Base-by-base conservation (phyloP, 495 filamentous ascomycete species). In the Penicillium cinerascens region DNA sequence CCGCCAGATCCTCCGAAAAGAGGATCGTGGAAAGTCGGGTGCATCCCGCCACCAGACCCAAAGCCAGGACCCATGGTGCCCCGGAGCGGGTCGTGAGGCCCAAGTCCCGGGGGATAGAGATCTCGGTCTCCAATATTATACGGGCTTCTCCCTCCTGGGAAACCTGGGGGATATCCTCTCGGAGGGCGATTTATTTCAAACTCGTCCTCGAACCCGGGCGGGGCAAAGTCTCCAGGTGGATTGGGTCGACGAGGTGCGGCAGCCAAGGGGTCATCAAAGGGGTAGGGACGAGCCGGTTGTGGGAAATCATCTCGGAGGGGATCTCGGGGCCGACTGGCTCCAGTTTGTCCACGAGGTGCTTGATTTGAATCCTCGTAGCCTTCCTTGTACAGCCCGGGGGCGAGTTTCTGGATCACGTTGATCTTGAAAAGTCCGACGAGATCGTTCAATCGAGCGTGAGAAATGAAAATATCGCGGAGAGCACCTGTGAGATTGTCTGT, bases 11-110 rank as follows among this genome's bases (percentile, higher is more conserved):
- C 89, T 33, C 79, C 81, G 66, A 97, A 97, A 59, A 97, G 67
- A 23, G 89, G 91, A 67, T 97, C 93, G 61, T 97, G 90, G 60
- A 95, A 92, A 0, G 90, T 95, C 0, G 93, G 93, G 70, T 97
- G 88, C 93, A 97, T 97, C 2, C 93, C 93, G 38, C 85, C 80
- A 1, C 82, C 82, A 27, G 72, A 70, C 15, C 77, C 76, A 27
- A 75, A 64, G 2, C 82, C 72, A 49, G 78, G 78, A 10, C 79
- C 78, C 51, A 90, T 78, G 10, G 78, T 73, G 6, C 84, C 84
- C 17, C 87, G 69, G 4, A 96, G 61, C 1, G 92, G 91, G 71
- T 96, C 90, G 63, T 90, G 67, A 0, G 91, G 92, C 0, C 89
- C 93, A 10, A 97, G 66, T 11, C 92, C 92, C 17, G 83, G 81